These are phyloP conservation scores for Hanseniaspora nectarophila DNA, from an alignment of 805 yeast species.

Conservation along the genomic window DNA sequence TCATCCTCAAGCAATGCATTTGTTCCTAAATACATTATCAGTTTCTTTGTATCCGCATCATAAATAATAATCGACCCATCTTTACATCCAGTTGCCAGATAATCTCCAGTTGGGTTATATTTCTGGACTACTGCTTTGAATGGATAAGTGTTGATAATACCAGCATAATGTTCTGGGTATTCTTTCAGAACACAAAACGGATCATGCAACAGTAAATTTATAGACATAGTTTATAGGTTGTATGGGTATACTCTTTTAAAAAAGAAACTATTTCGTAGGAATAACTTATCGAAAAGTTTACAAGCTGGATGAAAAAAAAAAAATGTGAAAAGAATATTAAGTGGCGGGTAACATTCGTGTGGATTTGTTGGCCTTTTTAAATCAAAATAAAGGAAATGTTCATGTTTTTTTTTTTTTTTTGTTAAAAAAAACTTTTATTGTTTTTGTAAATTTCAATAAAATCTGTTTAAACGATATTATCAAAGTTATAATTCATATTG, in stretches of 20 bases:
- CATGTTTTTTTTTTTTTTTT: too few species aligned
- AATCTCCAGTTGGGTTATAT: slow-evolving; percentile 68
- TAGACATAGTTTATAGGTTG: slow-evolving; percentile 20
- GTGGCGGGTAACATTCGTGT: too few species aligned
- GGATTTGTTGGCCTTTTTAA: too few species aligned
- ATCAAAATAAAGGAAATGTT: too few species aligned
- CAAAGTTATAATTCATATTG: too few species aligned
- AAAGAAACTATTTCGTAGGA: too few species aligned
- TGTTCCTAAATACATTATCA: slow-evolving; percentile 23
- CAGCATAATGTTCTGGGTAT: slow-evolving; percentile 73
- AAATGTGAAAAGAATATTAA: too few species aligned
- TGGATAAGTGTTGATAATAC: slow-evolving; percentile 43
- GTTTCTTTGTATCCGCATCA: slow-evolving; percentile 51
- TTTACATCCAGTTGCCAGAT: slow-evolving; percentile 65
- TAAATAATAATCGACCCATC: slow-evolving; percentile 65
- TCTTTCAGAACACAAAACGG: slow-evolving; percentile 88
- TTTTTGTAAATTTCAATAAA: too few species aligned
- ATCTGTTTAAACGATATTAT: too few species aligned
- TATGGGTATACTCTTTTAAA: too few species aligned
- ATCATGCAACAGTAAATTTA: slow-evolving; percentile 76
- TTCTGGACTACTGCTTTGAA: slow-evolving; percentile 57
- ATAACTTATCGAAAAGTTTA: too few species aligned
- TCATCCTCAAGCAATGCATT: neutral
- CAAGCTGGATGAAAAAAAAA: neutral
- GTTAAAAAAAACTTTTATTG: too few species aligned